Base-by-base conservation (phyloP, 768 basidiomycete species). In the Naematelia encephala region DNA sequence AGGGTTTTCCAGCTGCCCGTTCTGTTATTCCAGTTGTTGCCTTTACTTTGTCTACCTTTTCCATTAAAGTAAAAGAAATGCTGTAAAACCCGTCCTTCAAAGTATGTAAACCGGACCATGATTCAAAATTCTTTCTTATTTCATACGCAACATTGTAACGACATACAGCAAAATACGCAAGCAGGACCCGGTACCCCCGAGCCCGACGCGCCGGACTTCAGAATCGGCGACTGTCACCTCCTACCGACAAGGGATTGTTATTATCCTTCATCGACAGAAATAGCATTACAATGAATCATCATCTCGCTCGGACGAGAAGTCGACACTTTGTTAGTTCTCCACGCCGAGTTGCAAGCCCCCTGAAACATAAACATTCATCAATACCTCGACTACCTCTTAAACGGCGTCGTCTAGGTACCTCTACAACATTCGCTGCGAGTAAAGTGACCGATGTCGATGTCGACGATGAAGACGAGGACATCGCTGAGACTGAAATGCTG, bases 311-410 rank as follows among this genome's bases (percentile, higher is more conserved):
- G 25, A 69, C 65, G 21, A 65, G 70, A 14, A 65, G 60, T 21
- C 68, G 67, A 39, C 68, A 69, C 47, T 69, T 69, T 51, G 70
- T 66, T 48, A 54, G 59, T 29, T 72, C 70, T 28, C 70, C 70
- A 19, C 39, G 70, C 22, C 61, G 62, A 42, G 57, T 57, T 27
- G 54, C 58, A 13, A 52, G 59, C 2, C 67, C 70, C 5, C 50
- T 69, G n/a, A 66, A 64, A 29, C 58, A 54, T 34, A 60, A 62
- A 47, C 64, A 61, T 25, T 34, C 59, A 4, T 28, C 56, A 22
- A 47, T 42, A 2, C 45, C 34, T 13, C 53, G 50, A 22, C 52
- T 60, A 42, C 63, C 67, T 52, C 53, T 54, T 1, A 72, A 72
- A 50, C 49, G 64, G 26, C 55, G 70, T 8, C 43, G 62, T 26